Evolutionary conservation across 495 filamentous ascomycete species (phyloP), one percentile per base, ranked within the genome.

Genomic region (Annulohypoxylon moriforme): DNA sequence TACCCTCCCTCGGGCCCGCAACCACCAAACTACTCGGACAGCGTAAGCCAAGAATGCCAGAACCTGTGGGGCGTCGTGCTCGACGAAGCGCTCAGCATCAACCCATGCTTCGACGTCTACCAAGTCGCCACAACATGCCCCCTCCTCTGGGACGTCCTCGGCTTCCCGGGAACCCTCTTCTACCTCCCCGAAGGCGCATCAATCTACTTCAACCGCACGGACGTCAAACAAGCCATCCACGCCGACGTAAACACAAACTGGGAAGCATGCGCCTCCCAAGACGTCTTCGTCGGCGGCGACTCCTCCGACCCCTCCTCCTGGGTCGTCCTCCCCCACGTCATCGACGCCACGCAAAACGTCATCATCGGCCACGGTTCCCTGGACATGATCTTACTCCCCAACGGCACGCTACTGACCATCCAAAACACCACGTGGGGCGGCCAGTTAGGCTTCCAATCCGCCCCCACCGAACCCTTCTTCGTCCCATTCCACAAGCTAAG

Each of bases 371-470:
- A 94, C 75, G 92, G 91, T n/a, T 71, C 80, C 11, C 80, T 86
- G 55, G 89, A 90, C 68, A 88, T 83, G 74, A 78, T 89, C 31
- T 80, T 93, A 1, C 82, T 93, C 20, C 71, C 84, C 53, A 91
- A 93, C 68, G 92, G 91, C 14, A 89, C 90, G 0, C 82, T 96
- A 0, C 82, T 92, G 9, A 86, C 87, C 25, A 93, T 95, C 64
- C 92, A 96, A 74, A 95, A 94, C 78, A 93, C 94, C 87, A 96
- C 91, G 0, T 95, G 91, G 90, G 86, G 87, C 60, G 93, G 93
- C 0, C 68, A 77, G 8, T 88, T 91, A 50, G 93, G 93, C 0
- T 96, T 96, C 82, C 84, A 88, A 25, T 70, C 73, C 3, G 75
- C 81, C 1, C 91, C 92, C 0, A 65, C 75, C 1, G 87, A 86